Conservation (phyloP, 768 basidiomycete species). For the Suillus brevipes region DNA sequence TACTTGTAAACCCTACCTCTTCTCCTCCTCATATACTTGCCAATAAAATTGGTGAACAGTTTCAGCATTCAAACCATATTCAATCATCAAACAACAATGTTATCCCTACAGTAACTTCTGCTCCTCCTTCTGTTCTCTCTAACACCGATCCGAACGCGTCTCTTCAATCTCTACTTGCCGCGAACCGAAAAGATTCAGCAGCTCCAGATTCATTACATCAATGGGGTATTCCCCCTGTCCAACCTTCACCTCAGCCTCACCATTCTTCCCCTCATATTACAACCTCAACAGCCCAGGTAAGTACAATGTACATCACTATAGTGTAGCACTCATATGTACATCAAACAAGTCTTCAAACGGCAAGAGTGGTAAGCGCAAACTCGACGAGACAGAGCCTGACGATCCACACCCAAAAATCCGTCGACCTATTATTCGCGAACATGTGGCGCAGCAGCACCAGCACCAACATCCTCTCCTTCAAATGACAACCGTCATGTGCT, state of each 20-base stretch:
- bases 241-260: conserved; percentile 29
- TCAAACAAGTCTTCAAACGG: conserved; percentile 29
- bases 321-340: conserved; percentile 20
- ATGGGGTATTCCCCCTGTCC: conserved; percentile 36
- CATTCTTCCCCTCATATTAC: conserved; percentile 29
- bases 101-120: conserved; percentile 30
- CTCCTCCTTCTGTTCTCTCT: conserved; percentile 35
- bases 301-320: conserved; percentile 21
- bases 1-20: conserved; percentile 35
- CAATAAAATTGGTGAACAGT: conserved; percentile 37
- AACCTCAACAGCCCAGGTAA: conserved; percentile 41
- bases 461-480: conserved; percentile 75
- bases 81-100: conserved; percentile 29
- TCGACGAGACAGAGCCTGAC: conserved; percentile 59
- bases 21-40: conserved; percentile 28
- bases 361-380: conserved; percentile 70
- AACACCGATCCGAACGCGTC: conserved; percentile 41
- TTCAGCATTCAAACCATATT: conserved; percentile 27
- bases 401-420: conserved; percentile 78
- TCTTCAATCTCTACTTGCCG: conserved; percentile 39
- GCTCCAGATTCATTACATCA: conserved; percentile 33
- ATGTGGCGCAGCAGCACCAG: conserved; percentile 53
- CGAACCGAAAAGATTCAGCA: conserved; percentile 33
- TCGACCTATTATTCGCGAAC: conserved; percentile 81
- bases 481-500: conserved; percentile 88